These are phyloP conservation scores for Lasiodiplodia gonubiensis DNA, from an alignment of 2,329 filamentous ascomycete species.

Conservation along the genomic window DNA sequence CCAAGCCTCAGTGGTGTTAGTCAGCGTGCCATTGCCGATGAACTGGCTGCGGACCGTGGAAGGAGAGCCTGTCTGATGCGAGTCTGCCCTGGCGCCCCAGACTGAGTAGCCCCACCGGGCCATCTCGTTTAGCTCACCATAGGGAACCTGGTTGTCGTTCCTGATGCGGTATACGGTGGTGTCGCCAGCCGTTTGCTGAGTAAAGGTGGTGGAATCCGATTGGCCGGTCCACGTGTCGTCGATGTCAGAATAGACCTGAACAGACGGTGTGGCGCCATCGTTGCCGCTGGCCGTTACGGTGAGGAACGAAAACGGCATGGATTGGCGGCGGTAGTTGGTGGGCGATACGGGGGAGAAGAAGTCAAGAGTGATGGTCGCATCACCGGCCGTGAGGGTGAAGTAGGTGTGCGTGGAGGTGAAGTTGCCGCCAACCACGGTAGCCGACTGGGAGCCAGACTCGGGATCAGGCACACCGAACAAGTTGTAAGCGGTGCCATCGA, in stretches of 20 bases:
- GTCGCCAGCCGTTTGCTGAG: slow-evolving; percentile 35
- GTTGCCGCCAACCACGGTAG: slow-evolving; percentile 43
- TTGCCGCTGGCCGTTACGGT: slow-evolving; percentile 43
- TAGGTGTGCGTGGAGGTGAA: slow-evolving; percentile 52
- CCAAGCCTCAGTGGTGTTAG: slow-evolving; percentile 36
- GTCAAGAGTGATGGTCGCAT: slow-evolving; percentile 46
- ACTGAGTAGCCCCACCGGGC: slow-evolving; percentile 51
- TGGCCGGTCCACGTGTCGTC: slow-evolving; percentile 53
- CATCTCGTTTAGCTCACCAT: slow-evolving; percentile 48
- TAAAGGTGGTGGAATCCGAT: slow-evolving; percentile 34
- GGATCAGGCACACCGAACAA: slow-evolving; percentile 48
- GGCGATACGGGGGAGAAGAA: slow-evolving; percentile 55
- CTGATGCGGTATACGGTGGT: slow-evolving; percentile 43
- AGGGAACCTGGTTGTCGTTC: slow-evolving; percentile 40
- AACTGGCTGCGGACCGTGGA: slow-evolving; percentile 42
- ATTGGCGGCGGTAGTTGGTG: slow-evolving; percentile 50
- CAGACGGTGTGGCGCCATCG: slow-evolving; percentile 31
- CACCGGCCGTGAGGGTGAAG: slow-evolving; percentile 48
- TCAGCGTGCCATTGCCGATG: slow-evolving; percentile 39
- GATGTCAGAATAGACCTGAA: slow-evolving; percentile 53
- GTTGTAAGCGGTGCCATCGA: slow-evolving; percentile 50
- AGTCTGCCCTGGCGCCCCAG: slow-evolving; percentile 45
- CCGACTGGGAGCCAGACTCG: slow-evolving; percentile 39
- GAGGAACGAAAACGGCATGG: slow-evolving; percentile 53
- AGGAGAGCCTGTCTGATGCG: slow-evolving; percentile 40